Evolutionary conservation across 768 basidiomycete genomes (phyloP).

Genomic region (Lactarius vividus): DNA sequence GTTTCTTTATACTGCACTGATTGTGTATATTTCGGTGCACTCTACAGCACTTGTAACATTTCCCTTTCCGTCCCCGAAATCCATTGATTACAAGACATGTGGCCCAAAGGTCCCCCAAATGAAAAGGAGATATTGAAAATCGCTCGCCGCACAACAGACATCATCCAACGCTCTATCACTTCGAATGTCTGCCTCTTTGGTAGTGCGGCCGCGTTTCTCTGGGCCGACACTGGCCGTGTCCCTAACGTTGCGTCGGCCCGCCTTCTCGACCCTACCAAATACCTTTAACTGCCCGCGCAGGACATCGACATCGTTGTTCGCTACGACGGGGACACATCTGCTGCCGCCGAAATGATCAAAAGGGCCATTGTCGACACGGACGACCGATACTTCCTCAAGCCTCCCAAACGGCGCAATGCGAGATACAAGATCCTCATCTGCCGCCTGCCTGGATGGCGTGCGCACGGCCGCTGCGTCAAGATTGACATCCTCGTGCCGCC

Average conservation of each 20-base stretch:
- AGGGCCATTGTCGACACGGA: neutral
- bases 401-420: neutral
- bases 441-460: conserved; percentile 9
- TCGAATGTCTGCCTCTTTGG: conserved; percentile 12
- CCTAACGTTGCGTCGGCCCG: conserved; percentile 8
- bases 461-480: neutral
- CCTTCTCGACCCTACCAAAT: neutral
- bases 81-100: neutral
- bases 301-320: conserved; percentile 12
- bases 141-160: conserved; percentile 15
- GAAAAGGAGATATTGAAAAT: conserved; percentile 15
- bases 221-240: conserved; percentile 8
- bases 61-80: neutral
- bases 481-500: conserved; percentile 20
- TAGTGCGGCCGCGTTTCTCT: conserved; percentile 11
- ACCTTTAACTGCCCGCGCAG: neutral
- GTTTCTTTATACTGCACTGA: too few relatives aligned
- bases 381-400: conserved; percentile 11
- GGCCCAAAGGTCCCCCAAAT: conserved; percentile 4
- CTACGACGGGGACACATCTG: neutral
- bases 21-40: neutral
- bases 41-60: neutral
- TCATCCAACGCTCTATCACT: neutral
- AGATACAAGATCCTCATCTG: neutral
- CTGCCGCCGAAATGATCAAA: conserved; percentile 3